Conservation (phyloP, 2,329 filamentous ascomycete species). For the Xylariaceae sp. region DNA sequence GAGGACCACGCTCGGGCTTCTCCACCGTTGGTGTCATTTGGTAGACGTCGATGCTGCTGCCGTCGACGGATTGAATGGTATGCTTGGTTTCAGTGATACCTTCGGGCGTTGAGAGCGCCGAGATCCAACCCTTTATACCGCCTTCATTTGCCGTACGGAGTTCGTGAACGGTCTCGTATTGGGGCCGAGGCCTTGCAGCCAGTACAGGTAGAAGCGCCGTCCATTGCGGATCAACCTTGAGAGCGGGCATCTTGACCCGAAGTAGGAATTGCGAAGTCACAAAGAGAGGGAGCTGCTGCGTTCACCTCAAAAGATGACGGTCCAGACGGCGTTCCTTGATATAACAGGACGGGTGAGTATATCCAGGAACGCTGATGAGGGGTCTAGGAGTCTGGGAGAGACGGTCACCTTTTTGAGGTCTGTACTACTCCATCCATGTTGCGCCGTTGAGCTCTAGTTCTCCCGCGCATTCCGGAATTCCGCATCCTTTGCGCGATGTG, state of each 20-base stretch:
- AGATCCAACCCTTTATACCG: not conserved
- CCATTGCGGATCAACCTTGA: constrained; percentile 18
- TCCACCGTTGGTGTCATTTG: constrained; percentile 19
- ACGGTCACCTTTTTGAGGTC: no score
- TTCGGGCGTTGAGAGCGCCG: not conserved
- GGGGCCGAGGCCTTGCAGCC: constrained; percentile 2
- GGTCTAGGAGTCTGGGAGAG: no score
- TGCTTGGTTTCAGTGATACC: constrained; percentile 20
- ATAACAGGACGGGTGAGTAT: no score
- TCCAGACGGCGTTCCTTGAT: no score
- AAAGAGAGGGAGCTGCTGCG: not conserved
- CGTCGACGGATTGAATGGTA: constrained; percentile 21
- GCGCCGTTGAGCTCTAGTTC: no score
- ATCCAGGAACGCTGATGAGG: no score
- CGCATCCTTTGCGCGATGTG: no score
- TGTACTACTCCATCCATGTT: no score
- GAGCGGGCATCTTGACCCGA: constrained; percentile 7
- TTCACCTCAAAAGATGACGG: no score
- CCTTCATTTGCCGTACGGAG: constrained; percentile 1
- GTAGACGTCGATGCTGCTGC: constrained; percentile 18
- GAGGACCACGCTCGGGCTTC: not conserved
- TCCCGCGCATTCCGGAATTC: no score
- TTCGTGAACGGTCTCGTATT: constrained; percentile 6
- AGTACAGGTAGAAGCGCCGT: not conserved
- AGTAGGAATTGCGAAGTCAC: not conserved